Percentiles rank a stretch among this genome's conserved stretches.
phyloP scores from a whole-genome alignment of 371 early-diverging fungal species.

The Mortierella polycephala region DNA sequence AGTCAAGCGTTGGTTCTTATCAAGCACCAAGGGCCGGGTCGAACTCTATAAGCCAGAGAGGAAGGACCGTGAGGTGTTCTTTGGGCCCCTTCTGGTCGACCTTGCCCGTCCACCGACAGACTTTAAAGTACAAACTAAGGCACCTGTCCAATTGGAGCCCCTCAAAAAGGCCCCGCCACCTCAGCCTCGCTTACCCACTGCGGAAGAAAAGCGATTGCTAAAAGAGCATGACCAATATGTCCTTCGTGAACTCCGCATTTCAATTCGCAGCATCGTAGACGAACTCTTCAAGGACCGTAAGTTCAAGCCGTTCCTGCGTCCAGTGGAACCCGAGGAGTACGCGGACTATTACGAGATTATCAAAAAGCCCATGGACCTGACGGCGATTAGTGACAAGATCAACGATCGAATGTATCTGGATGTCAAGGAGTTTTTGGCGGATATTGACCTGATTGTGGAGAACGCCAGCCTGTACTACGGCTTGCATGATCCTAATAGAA shows the following conservation, averaged over 20 bases:
- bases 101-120: conserved; percentile 35
- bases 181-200: conserved; percentile 58
- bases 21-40: conserved; percentile 31
- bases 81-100: conserved; percentile 24
- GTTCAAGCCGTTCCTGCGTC: conserved; percentile 58
- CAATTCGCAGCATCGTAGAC: conserved; percentile 60
- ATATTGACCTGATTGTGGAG: conserved; percentile 56
- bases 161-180: conserved; percentile 59
- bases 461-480: conserved; percentile 43
- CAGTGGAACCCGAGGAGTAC: conserved; percentile 56
- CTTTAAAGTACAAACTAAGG: conserved; percentile 17
- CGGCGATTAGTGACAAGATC: conserved; percentile 70
- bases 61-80: conserved; percentile 21
- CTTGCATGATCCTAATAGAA: conserved; percentile 36
- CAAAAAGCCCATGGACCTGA: conserved; percentile 80
- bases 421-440: conserved; percentile 63
- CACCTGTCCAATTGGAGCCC: conserved; percentile 16
- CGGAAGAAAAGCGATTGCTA: conserved; percentile 55
- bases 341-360: conserved; percentile 62
- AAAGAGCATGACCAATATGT: conserved; percentile 59
- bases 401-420: conserved; percentile 65
- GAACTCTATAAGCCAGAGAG: conserved; percentile 11
- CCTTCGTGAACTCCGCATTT: conserved; percentile 60
- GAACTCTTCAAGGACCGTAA: conserved; percentile 58
- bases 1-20: conserved; percentile 45